These are phyloP conservation scores for Nosema muscidifuracis DNA, from an alignment of 371 early-diverging fungal genomes.

Conservation along the genomic window DNA sequence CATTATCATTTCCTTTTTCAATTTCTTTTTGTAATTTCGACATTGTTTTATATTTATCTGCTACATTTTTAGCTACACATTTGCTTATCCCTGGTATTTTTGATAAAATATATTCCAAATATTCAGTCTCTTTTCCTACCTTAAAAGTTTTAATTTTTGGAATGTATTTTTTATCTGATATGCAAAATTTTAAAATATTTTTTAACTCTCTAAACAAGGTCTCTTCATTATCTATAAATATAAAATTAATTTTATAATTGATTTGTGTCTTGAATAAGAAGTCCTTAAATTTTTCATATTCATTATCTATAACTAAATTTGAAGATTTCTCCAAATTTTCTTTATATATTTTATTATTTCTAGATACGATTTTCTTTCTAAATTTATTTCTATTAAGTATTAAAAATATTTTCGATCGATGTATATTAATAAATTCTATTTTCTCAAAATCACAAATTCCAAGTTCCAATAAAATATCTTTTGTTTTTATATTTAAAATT, in stretches of 20 bases:
- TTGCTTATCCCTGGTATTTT: conserved; percentile 42
- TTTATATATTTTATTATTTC: conserved; percentile 23
- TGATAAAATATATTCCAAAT: conserved; percentile 19
- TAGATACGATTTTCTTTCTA: background rate
- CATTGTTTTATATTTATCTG: conserved; percentile 21
- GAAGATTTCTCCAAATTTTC: background rate
- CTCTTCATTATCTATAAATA: conserved; percentile 13
- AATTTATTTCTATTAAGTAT: conserved; percentile 28
- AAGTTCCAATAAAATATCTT: background rate
- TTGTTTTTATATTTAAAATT: background rate
- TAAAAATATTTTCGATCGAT: background rate
- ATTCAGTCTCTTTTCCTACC: background rate
- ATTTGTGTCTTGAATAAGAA: conserved; percentile 21
- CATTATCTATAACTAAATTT: background rate
- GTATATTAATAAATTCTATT: background rate
- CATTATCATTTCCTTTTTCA: background rate
- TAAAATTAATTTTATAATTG: conserved; percentile 16
- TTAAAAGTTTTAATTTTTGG: conserved; percentile 37
- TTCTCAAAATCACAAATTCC: conserved; percentile 22
- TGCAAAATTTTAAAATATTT: conserved; percentile 22
- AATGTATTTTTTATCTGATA: background rate
- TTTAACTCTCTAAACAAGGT: conserved; percentile 14
- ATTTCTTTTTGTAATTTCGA: background rate
- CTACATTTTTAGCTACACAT: conserved; percentile 17
- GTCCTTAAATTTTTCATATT: conserved; percentile 3